These are phyloP conservation scores for Terfezia claveryi DNA, from an alignment of 495 filamentous ascomycete species.

Conservation along the genomic window DNA sequence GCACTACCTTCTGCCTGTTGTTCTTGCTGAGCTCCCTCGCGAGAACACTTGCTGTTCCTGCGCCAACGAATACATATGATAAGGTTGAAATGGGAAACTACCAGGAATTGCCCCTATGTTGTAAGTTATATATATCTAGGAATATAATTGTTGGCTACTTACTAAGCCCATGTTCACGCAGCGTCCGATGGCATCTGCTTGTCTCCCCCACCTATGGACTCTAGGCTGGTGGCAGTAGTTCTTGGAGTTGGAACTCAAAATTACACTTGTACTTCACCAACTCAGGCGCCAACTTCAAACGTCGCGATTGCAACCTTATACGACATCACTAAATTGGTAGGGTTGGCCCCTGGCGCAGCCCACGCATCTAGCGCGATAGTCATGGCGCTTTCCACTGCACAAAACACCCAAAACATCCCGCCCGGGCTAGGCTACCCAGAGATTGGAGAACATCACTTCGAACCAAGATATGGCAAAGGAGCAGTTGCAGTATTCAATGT, in stretches of 20 bases:
- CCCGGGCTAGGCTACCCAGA: background rate
- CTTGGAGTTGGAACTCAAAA: slow-evolving; percentile 80
- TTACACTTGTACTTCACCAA: slow-evolving; percentile 50
- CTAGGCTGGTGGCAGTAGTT: slow-evolving; percentile 28
- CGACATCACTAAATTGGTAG: slow-evolving; percentile 62
- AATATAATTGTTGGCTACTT: too few relatives aligned
- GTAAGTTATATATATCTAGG: too few relatives aligned
- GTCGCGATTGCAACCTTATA: slow-evolving; percentile 80
- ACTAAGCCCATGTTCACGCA: too few relatives aligned
- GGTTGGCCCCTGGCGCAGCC: slow-evolving; percentile 40
- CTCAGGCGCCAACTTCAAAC: slow-evolving; percentile 28
- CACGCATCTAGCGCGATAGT: slow-evolving; percentile 19
- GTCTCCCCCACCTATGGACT: background rate
- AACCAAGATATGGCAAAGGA: background rate
- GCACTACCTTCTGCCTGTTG: too few relatives aligned
- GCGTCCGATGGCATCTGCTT: too few relatives aligned
- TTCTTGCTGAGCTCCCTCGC: too few relatives aligned
- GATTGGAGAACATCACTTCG: background rate
- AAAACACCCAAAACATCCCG: background rate
- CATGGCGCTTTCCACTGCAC: background rate
- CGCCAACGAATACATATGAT: too few relatives aligned
- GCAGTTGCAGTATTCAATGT: background rate
- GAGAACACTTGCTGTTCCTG: too few relatives aligned
- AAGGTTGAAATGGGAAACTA: too few relatives aligned
- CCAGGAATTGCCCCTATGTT: too few relatives aligned